phyloP scores from a whole-genome alignment of 2,329 filamentous ascomycete species.

The Fusarium vanettenii region DNA sequence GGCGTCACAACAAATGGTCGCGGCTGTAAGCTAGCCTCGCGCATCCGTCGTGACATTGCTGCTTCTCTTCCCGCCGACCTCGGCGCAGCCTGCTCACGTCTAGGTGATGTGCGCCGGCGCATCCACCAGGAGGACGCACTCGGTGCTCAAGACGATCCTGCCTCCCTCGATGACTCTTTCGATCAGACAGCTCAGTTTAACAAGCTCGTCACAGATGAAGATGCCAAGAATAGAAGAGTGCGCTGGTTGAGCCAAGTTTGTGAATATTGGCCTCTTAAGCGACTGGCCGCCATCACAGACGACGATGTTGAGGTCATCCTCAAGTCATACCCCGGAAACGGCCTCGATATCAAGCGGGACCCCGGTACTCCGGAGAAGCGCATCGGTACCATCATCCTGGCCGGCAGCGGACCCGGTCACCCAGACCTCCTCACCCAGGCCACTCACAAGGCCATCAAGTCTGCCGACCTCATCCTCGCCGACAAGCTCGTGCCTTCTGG shows the following conservation, averaged over 20 bases:
- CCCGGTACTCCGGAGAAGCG: slow-evolving; percentile 38
- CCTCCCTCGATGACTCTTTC: slow-evolving; percentile 72
- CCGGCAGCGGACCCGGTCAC: slow-evolving; percentile 92
- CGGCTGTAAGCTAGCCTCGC: slow-evolving; percentile 91
- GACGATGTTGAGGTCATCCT: slow-evolving; percentile 82
- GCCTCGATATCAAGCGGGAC: slow-evolving; percentile 36
- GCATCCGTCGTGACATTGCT: slow-evolving; percentile 89
- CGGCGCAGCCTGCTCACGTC: slow-evolving; percentile 78
- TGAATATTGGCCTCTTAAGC: slow-evolving; percentile 95
- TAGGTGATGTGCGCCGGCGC: slow-evolving; percentile 78
- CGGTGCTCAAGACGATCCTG: slow-evolving; percentile 56
- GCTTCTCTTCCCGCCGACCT: slow-evolving; percentile 80
- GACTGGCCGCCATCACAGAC: slow-evolving; percentile 83
- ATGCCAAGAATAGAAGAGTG: slow-evolving; percentile 83
- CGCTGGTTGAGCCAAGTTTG: slow-evolving; percentile 96
- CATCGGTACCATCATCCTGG: slow-evolving; percentile 82
- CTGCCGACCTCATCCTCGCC: slow-evolving; percentile 82
- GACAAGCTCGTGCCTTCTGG: slow-evolving; percentile 88
- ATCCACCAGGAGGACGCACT: slow-evolving; percentile 78
- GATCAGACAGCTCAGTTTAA: slow-evolving; percentile 90
- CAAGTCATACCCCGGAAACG: slow-evolving; percentile 70
- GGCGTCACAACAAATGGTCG: slow-evolving; percentile 95
- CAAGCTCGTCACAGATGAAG: slow-evolving; percentile 78
- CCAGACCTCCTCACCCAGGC: slow-evolving; percentile 90
- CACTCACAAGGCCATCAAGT: slow-evolving; percentile 79